Conservation (phyloP, 257 asterid species). For the Nicotiana benthamiana region DNA sequence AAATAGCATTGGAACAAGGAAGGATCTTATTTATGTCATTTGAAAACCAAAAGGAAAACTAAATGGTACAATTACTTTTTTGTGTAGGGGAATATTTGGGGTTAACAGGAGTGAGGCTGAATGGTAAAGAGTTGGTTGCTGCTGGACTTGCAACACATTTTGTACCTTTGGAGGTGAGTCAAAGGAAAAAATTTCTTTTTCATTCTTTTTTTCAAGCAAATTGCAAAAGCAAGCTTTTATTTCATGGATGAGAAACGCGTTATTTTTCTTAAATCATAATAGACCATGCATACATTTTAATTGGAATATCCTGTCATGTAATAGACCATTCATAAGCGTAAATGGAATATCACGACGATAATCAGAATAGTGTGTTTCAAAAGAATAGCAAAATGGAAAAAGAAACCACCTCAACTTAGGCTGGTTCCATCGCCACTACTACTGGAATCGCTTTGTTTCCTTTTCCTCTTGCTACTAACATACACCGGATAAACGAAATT, state of each 20-base stretch:
- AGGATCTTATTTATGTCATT: neutral
- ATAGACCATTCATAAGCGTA: neutral
- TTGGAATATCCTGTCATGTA: neutral
- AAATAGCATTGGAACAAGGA: neutral
- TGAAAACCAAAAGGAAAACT: neutral
- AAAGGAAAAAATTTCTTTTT: neutral
- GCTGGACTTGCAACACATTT: slow-evolving; percentile 86
- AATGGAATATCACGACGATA: neutral
- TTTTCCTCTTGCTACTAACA: too few relatives aligned
- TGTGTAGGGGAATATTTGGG: slow-evolving; percentile 78
- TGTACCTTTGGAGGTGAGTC: slow-evolving; percentile 74
- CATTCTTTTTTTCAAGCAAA: neutral
- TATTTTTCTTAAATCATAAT: neutral
- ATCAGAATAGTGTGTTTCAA: neutral
- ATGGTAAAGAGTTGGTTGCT: slow-evolving; percentile 74
- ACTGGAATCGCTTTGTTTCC: too few relatives aligned
- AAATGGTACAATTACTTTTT: neutral
- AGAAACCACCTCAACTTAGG: neutral
- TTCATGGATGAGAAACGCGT: neutral
- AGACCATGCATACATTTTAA: neutral
- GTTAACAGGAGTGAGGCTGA: slow-evolving; percentile 83
- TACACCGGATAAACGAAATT: neutral
- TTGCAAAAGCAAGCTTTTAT: neutral
- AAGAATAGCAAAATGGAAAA: neutral
- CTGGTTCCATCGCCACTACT: too few relatives aligned